These are phyloP conservation scores for Claviceps sp. DNA, from an alignment of 2,329 filamentous ascomycete species.

Conservation along the genomic window DNA sequence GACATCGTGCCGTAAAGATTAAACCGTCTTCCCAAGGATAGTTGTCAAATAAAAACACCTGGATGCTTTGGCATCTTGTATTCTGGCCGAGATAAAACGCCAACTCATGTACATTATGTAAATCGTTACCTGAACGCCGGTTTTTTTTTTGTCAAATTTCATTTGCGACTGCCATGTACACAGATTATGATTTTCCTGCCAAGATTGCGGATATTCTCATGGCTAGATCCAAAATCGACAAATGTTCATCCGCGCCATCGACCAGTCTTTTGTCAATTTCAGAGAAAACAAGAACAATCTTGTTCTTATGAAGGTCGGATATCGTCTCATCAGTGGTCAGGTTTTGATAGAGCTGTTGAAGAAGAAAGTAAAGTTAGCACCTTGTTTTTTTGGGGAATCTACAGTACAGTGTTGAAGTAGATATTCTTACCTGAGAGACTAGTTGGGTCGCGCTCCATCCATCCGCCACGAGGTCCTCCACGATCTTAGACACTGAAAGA, in stretches of 20 bases:
- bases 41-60: not conserved
- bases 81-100: not conserved
- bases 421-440: conserved; percentile 52
- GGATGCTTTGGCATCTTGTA: not conserved
- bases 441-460: conserved; percentile 94
- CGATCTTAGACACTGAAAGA: conserved; percentile 58
- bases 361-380: conserved; percentile 5
- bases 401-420: not conserved
- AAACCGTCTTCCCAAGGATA: not conserved
- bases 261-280: conserved; percentile 89
- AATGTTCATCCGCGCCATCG: conserved; percentile 89
- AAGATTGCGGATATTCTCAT: conserved; percentile 69
- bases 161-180: not conserved
- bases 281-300: conserved; percentile 79
- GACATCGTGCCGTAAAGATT: conserved; percentile 13
- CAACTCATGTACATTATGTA: not conserved
- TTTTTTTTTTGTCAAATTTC: not conserved
- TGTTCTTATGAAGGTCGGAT: conserved; percentile 75
- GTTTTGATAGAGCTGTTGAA: conserved; percentile 58
- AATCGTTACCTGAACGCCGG: conserved; percentile 1
- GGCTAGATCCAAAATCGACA: conserved; percentile 75
- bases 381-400: not conserved
- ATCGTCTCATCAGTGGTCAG: conserved; percentile 77
- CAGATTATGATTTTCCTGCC: conserved; percentile 24
- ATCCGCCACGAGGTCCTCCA: conserved; percentile 86